Percentiles rank a stretch among this genome's conserved stretches.
phyloP scores from a whole-genome alignment of 1,284 basidiomycete genomes.

The Xerocomus cyaneibrunnescens region DNA sequence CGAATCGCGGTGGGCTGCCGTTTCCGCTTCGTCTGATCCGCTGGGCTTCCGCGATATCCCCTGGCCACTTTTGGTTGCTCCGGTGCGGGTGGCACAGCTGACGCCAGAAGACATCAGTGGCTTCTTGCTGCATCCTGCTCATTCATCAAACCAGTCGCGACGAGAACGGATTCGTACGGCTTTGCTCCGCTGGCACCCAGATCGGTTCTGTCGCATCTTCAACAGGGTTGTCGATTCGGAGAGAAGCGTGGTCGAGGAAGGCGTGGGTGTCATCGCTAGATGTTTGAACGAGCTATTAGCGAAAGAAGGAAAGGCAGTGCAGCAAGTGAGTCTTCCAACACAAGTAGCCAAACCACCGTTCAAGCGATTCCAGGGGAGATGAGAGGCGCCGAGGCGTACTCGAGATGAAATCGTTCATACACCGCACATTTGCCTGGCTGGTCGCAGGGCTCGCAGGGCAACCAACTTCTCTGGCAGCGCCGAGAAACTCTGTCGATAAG shows the following conservation, averaged over 20 bases:
- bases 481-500: slow-evolving; percentile 12
- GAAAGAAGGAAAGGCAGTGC: slow-evolving; percentile 37
- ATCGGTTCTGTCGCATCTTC: slow-evolving; percentile 61
- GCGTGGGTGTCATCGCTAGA: slow-evolving; percentile 66
- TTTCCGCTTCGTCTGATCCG: slow-evolving; percentile 40
- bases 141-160: slow-evolving; percentile 54
- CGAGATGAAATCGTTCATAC: background rate
- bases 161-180: slow-evolving; percentile 65
- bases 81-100: slow-evolving; percentile 49
- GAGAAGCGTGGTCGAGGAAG: slow-evolving; percentile 56
- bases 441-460: slow-evolving; percentile 4
- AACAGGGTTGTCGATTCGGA: slow-evolving; percentile 56
- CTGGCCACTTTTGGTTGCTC: slow-evolving; percentile 59
- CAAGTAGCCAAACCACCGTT: background rate
- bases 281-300: slow-evolving; percentile 68
- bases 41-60: slow-evolving; percentile 62
- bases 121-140: slow-evolving; percentile 61
- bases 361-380: slow-evolving; percentile 19
- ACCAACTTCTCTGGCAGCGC: slow-evolving; percentile 20
- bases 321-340: slow-evolving; percentile 23
- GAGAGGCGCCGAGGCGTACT: slow-evolving; percentile 3
- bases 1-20: slow-evolving; percentile 60
- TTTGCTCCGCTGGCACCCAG: slow-evolving; percentile 75
- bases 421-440: background rate
- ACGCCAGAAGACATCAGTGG: slow-evolving; percentile 46